Base-by-base conservation (phyloP, 2,329 filamentous ascomycete species). In the Fusarium camptoceras region DNA sequence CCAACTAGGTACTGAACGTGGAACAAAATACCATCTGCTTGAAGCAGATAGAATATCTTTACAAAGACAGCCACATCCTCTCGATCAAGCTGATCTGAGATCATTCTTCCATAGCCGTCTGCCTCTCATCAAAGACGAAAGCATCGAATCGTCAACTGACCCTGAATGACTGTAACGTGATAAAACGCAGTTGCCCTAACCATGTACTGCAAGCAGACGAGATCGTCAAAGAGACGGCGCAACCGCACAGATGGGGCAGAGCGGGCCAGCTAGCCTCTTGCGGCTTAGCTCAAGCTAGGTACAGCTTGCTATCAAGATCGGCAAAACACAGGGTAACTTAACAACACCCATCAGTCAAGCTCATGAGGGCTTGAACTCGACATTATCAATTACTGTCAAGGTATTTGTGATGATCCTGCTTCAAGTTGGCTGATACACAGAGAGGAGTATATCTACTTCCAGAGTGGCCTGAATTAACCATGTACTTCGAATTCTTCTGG, bases 241-340 rank as follows among this genome's bases (percentile, higher is more conserved):
- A 64, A 37, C 63, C 46, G 64, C 71, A 75, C 73, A 71, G 73
- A 75, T 67, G 71, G 73, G 64, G 73, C 71, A 73, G n/a, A 54
- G 61, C 46, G 66, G 66, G 24, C 11, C 8, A 18, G 11, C 56
- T 73, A 74, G 30, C 60, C 34, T 34, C 31, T 61, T 64, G 12
- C 49, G 22, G 70, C 14, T 54, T 74, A 73, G 60, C 8, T 11
- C 27, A 42, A 20, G 37, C 30, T 54, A 22, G 37, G 16, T 49
- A 43, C 53, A 48, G 44, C 54, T 56, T 53, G 34, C 41, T 56
- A 47, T 66, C 42, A 49, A 48, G 55, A 66, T 60, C 46, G 43
- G 24, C 27, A 34, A 59, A 43, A 41, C 24, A 22, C 24, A 53
- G 34, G 34, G 49, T 53, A 53, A 42, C 31, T 50, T 8, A 47